Base-by-base conservation (phyloP, 2,329 filamentous ascomycete species). In the Hyphodiscus sp. region DNA sequence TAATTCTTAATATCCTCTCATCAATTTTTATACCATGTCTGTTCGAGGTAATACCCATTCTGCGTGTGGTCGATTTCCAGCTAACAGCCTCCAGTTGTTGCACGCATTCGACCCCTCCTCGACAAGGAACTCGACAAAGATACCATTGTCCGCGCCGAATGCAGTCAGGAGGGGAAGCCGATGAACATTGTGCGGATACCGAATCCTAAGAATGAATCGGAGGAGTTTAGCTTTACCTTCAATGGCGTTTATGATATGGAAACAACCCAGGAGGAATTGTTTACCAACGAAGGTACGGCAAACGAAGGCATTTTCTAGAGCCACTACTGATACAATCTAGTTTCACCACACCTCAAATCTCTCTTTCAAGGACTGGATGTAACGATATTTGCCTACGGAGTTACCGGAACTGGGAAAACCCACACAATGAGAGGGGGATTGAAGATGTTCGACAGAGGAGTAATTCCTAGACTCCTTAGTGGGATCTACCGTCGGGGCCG, bases 381-480 rank as follows among this genome's bases (percentile, higher is more conserved):
- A 43, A 95, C 90, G 11, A 82, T 96, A 53, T 96, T 96, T 67
- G 91, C 91, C 26, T 96, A 96, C 68, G 91, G 91, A 56, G 89
- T 92, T 55, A 96, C 91, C 0, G 91, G 91, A 46, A 95, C 91
- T 0, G 91, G 91, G 52, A 96, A 96, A 73, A 96, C 91, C 55
- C 89, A 96, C 71, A 96, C 91, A 2, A 96, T 96, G 91, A 85
- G 91, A 59, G 91, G 91, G 60, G 91, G 91, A 41, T 82, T 95
- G 70, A 88, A 87, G 67, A 77, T 96, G 52, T 86, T 87, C 5
- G 91, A 96, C 52, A 81, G 91, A 62, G 91, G 91, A 57, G 86
- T 94, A 41, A 96, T 96, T 61, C 91, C 91, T 15, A 78, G 91
- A 55, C 73, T 96, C 52, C 77, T 96, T 44, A 95, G 89, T 70